Evolutionary conservation across 176 grass and related monocot species (phyloP).

Genomic region (Secale cereale): DNA sequence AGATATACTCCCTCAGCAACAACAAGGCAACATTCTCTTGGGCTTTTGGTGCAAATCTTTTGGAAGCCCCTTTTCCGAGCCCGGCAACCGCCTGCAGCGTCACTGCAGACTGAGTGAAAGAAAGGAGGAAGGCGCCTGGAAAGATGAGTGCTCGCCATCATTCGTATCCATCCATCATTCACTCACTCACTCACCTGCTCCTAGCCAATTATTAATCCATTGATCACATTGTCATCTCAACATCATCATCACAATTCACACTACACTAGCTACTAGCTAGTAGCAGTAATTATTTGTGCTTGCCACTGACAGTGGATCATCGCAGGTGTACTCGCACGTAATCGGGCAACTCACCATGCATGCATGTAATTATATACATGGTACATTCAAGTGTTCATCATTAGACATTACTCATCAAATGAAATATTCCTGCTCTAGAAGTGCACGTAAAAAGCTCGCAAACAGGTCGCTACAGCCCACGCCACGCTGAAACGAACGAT

Average conservation of each 20-base stretch:
- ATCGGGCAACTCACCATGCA: too few species aligned
- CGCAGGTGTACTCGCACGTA: not conserved
- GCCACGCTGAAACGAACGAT: too few species aligned
- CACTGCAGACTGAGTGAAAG: slow-evolving; percentile 24
- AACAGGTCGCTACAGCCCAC: too few species aligned
- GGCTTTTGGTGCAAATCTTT: slow-evolving; percentile 25
- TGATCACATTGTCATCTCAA: slow-evolving; percentile 14
- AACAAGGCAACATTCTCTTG: not conserved
- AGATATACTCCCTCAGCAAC: too few species aligned
- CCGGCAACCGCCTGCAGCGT: slow-evolving; percentile 5
- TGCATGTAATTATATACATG: too few species aligned
- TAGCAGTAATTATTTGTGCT: not conserved
- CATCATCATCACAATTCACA: not conserved
- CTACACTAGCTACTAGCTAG: too few species aligned
- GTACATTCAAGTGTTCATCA: too few species aligned
- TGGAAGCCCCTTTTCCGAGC: slow-evolving; percentile 16
- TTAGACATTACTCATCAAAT: too few species aligned
- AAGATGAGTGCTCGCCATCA: slow-evolving; percentile 20
- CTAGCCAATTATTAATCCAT: not conserved
- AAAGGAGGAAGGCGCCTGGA: slow-evolving; percentile 18
- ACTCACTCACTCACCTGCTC: not conserved
- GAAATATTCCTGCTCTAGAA: too few species aligned
- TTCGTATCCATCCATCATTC: not conserved
- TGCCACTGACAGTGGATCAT: not conserved
- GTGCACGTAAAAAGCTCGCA: too few species aligned